These are phyloP conservation scores for Peribolospora kevripleyi DNA, from an alignment of 768 basidiomycete species.

Conservation along the genomic window DNA sequence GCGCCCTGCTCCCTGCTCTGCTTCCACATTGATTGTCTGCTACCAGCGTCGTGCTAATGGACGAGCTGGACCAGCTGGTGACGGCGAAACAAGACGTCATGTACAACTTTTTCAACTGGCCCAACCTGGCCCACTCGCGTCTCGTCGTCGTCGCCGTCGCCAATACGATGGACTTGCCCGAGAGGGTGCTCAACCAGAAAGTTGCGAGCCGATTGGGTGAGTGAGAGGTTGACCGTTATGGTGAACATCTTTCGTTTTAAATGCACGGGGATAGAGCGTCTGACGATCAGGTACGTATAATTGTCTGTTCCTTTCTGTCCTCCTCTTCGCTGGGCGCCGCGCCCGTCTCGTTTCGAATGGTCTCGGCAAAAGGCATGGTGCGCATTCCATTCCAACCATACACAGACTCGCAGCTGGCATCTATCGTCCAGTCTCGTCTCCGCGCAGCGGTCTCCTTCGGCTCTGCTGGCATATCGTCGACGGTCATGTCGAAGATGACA, in stretches of 20 bases:
- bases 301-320: neutral
- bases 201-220: slow-evolving; percentile 74
- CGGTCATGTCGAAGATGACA: neutral
- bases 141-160: slow-evolving; percentile 90
- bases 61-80: slow-evolving; percentile 89
- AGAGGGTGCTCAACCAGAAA: slow-evolving; percentile 72
- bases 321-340: neutral
- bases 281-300: no score
- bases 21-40: neutral
- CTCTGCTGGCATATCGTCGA: no score
- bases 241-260: no score
- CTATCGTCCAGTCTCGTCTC: slow-evolving; percentile 68
- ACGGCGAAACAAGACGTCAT: slow-evolving; percentile 94
- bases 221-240: slow-evolving; percentile 10
- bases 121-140: slow-evolving; percentile 62
- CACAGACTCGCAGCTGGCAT: slow-evolving; percentile 44
- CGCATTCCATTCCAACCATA: slow-evolving; percentile 86
- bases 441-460: slow-evolving; percentile 23
- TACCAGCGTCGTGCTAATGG: slow-evolving; percentile 78
- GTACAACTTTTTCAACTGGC: slow-evolving; percentile 99
- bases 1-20: neutral
- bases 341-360: neutral
- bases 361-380: slow-evolving; percentile 39
- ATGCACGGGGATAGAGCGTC: no score
- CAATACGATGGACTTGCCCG: slow-evolving; percentile 94